phyloP scores from a whole-genome alignment of 2,329 filamentous ascomycete genomes.

The Aurifilum marmelostoma region DNA sequence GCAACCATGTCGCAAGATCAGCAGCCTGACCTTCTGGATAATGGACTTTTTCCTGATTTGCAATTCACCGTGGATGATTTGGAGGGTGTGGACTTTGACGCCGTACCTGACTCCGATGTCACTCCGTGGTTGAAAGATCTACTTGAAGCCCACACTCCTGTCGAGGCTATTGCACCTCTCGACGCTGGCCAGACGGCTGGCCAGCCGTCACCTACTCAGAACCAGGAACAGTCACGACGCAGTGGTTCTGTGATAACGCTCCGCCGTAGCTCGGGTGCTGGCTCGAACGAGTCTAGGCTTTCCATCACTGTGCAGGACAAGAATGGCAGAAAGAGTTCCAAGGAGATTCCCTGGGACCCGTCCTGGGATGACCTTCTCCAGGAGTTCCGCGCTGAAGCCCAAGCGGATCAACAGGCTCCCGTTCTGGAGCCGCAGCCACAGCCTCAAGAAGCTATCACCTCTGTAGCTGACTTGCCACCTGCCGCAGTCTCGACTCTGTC shows the following conservation, averaged over 20 bases:
- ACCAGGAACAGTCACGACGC: neutral
- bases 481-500: neutral
- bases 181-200: neutral
- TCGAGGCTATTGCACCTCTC: neutral
- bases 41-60: neutral
- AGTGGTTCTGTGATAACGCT: neutral
- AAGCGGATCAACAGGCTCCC: neutral
- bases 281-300: neutral
- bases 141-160: neutral
- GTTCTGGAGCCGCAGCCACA: neutral
- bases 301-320: neutral
- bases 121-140: neutral
- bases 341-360: neutral
- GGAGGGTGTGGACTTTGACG: slow-evolving; percentile 2
- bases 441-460: neutral
- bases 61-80: neutral
- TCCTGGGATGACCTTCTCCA: neutral
- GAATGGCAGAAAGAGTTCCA: neutral
- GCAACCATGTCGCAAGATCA: slow-evolving; percentile 2
- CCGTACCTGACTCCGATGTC: neutral
- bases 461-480: neutral
- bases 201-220: neutral
- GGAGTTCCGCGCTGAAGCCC: neutral
- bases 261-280: neutral
- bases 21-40: neutral